Evolutionary conservation across 2,329 filamentous ascomycete species (phyloP).

Genomic region (Rachicladosporium sp.): DNA sequence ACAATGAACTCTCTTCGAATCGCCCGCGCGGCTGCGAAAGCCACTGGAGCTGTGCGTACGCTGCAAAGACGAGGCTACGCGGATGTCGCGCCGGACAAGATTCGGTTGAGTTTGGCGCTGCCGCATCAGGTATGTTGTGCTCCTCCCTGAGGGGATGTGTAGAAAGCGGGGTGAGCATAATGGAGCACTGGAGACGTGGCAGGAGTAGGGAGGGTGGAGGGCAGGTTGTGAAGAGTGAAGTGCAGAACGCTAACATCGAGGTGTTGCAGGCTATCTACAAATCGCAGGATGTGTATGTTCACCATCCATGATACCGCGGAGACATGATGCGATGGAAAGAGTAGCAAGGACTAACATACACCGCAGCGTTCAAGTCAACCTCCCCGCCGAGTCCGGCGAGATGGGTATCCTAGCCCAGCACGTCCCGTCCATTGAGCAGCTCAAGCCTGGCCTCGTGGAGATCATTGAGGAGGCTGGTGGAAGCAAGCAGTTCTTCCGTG

Average conservation of each 20-base stretch:
- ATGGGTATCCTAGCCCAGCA: conserved; percentile 99
- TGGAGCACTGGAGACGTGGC: neutral
- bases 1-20: conserved; percentile 92
- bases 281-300: conserved; percentile 56
- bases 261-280: conserved; percentile 52
- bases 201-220: neutral
- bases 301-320: conserved; percentile 8
- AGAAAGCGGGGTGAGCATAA: neutral
- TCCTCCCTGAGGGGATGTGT: neutral
- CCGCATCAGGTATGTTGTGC: conserved; percentile 79
- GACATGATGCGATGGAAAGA: conserved; percentile 1
- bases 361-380: conserved; percentile 88
- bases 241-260: conserved; percentile 10
- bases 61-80: conserved; percentile 84
- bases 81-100: conserved; percentile 46
- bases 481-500: conserved; percentile 98
- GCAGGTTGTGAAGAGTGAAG: neutral
- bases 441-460: conserved; percentile 93
- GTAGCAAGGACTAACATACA: conserved; percentile 8
- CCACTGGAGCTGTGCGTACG: conserved; percentile 50
- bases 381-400: conserved; percentile 92
- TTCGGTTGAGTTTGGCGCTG: conserved; percentile 95
- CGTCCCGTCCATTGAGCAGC: conserved; percentile 96
- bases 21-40: conserved; percentile 75
- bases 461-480: conserved; percentile 83